Percentiles rank a stretch among this genome's conserved stretches.
Evolutionary conservation across 1,139 yeast genomes (phyloP).

Genomic region (Protomyces inundatus): DNA sequence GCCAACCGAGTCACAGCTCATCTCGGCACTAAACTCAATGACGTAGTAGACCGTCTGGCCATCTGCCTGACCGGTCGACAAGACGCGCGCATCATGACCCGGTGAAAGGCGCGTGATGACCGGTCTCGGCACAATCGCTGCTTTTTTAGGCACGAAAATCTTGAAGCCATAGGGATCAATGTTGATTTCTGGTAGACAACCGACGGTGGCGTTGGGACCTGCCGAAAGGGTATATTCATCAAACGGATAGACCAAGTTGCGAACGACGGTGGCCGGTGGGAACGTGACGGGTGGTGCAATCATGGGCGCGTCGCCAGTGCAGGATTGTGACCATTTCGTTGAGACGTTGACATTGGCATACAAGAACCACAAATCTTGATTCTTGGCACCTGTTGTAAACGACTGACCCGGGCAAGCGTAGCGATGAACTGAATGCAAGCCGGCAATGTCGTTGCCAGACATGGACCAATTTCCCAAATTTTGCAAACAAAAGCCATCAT

Average conservation of each 20-base stretch:
- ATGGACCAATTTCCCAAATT: slow-evolving; percentile 25
- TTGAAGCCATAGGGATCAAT: slow-evolving; percentile 25
- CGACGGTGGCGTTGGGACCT: slow-evolving; percentile 15
- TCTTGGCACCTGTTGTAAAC: slow-evolving; percentile 14
- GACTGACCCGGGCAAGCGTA: slow-evolving; percentile 12
- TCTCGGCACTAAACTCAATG: slow-evolving; percentile 23
- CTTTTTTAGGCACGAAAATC: slow-evolving; percentile 22
- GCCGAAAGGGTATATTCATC: slow-evolving; percentile 14
- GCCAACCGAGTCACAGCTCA: slow-evolving; percentile 26
- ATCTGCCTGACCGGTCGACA: neutral
- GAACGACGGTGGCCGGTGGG: slow-evolving; percentile 6
- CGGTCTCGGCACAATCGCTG: slow-evolving; percentile 18
- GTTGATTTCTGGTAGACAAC: slow-evolving; percentile 19
- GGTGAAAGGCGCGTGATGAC: slow-evolving; percentile 25
- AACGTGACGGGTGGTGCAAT: slow-evolving; percentile 19
- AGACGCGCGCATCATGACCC: slow-evolving; percentile 24
- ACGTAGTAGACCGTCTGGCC: slow-evolving; percentile 3
- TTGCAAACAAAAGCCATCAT: slow-evolving; percentile 23
- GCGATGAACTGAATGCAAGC: slow-evolving; percentile 11
- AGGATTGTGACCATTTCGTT: slow-evolving; percentile 1
- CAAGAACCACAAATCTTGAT: slow-evolving; percentile 26
- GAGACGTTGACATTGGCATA: slow-evolving; percentile 17
- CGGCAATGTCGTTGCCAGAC: slow-evolving; percentile 1
- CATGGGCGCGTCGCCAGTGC: slow-evolving; percentile 8
- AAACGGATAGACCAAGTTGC: slow-evolving; percentile 25